phyloP scores from a whole-genome alignment of 2,329 filamentous ascomycete species.

The Ceratocystis ficicola region DNA sequence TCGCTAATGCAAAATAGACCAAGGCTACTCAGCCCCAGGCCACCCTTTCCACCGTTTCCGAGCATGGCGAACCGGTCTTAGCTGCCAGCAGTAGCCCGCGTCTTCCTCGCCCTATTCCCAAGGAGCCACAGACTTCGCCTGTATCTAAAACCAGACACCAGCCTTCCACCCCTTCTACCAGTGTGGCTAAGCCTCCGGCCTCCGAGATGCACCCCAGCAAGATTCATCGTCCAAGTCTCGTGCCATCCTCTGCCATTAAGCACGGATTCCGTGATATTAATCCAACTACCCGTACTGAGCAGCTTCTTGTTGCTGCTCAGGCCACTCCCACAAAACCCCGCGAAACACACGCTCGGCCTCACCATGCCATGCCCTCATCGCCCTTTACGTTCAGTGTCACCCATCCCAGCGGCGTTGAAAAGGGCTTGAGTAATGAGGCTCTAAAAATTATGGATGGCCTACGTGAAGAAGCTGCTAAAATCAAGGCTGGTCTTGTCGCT shows the following conservation, averaged over 20 bases:
- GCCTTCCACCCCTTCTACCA: slow-evolving; percentile 48
- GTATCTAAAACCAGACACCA: slow-evolving; percentile 18
- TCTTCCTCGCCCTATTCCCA: slow-evolving; percentile 13
- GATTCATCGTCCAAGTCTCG: slow-evolving; percentile 60
- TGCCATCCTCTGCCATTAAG: slow-evolving; percentile 66
- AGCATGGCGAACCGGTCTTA: slow-evolving; percentile 32
- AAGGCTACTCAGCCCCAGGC: slow-evolving; percentile 28
- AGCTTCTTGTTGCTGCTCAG: slow-evolving; percentile 32
- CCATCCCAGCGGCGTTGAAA: slow-evolving; percentile 34
- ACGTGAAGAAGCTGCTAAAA: slow-evolving; percentile 56
- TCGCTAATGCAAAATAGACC: slow-evolving; percentile 21
- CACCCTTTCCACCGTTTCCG: slow-evolving; percentile 34
- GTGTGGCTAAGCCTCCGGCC: slow-evolving; percentile 55
- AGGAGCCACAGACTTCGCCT: slow-evolving; percentile 15
- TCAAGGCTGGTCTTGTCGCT: slow-evolving; percentile 55
- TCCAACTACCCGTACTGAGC: slow-evolving; percentile 17
- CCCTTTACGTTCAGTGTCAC: slow-evolving; percentile 55
- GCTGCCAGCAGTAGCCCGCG: slow-evolving; percentile 9
- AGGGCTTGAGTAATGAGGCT: slow-evolving; percentile 49
- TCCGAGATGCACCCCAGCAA: slow-evolving; percentile 89
- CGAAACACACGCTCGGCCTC: slow-evolving; percentile 48
- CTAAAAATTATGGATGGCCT: slow-evolving; percentile 53
- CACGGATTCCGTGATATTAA: slow-evolving; percentile 70
- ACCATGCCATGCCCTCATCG: slow-evolving; percentile 39
- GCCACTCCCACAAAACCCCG: slow-evolving; percentile 26